Percentiles rank a stretch among this genome's conserved stretches.
Evolutionary conservation across 495 filamentous ascomycete genomes (phyloP).

Genomic region (Penicillium subrubescens): DNA sequence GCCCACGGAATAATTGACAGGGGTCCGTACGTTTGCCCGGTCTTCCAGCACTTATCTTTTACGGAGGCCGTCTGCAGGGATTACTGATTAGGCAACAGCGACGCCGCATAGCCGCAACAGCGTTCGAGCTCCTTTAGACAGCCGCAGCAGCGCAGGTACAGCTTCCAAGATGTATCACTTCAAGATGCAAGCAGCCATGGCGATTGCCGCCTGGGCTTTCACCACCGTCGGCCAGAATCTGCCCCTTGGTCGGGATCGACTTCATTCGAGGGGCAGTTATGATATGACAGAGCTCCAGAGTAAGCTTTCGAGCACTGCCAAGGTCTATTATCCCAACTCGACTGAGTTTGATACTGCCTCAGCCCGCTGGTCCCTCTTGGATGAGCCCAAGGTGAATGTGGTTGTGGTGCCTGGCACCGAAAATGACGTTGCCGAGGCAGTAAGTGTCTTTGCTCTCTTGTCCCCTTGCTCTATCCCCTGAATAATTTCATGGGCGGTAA

Average conservation of each 20-base stretch:
- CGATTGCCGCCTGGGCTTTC: slow-evolving; percentile 27
- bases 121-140: background rate
- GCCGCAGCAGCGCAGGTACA: background rate
- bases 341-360: slow-evolving; percentile 41
- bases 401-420: slow-evolving; percentile 52
- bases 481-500: background rate
- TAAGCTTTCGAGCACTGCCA: slow-evolving; percentile 43
- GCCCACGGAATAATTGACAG: slow-evolving; percentile 1
- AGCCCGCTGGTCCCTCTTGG: slow-evolving; percentile 44
- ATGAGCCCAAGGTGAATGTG: slow-evolving; percentile 45
- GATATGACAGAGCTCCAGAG: slow-evolving; percentile 19
- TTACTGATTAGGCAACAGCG: slow-evolving; percentile 1
- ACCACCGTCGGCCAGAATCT: slow-evolving; percentile 12
- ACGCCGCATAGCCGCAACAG: background rate
- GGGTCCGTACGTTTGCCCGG: background rate
- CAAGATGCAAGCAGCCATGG: slow-evolving; percentile 24
- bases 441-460: slow-evolving; percentile 20
- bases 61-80: background rate
- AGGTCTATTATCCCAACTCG: slow-evolving; percentile 48
- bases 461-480: background rate
- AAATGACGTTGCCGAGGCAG: slow-evolving; percentile 52
- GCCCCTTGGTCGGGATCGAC: slow-evolving; percentile 2
- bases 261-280: slow-evolving; percentile 14
- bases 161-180: slow-evolving; percentile 23
- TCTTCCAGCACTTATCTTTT: background rate